Evolutionary conservation across 345 rosid species (phyloP), one percentile per base, ranked within the genome.

Genomic region (Hypericum androsaemum): DNA sequence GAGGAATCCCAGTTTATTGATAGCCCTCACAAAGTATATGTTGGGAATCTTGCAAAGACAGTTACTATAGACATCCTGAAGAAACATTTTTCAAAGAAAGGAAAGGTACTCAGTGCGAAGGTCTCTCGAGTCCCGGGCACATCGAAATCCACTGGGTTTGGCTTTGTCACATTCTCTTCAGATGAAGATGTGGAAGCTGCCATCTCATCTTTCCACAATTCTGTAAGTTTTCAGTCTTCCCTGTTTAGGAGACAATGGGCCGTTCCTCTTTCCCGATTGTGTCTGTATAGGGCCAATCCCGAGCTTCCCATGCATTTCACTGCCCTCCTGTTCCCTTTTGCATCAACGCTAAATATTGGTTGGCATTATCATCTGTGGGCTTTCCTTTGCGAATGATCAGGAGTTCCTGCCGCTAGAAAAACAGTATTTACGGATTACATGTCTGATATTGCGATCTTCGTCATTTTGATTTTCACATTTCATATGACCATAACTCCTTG

Each of bases 41-140:
- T 82, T 36, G 96, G 96, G 64, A 90, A 90, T 64, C 86, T 90
- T 63, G 78, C 96, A 12, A 90, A 80, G 76, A 73, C 79, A n/a
- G 89, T 90, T 8, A 82, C 88, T 22, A 65, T 64, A 7, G 84
- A 82, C 40, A 74, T 64, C 40, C 80, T 92, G 46, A 74, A 75
- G 72, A 74, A 50, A 7, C 65, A 60, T 15, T 90, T 92, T 47
- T 84, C 94, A 3, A 79, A 82, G 71, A 87, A 81, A 70, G 86
- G 79, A 6, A 77, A 82, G 50, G 89, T 87, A 62, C 57, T 90
- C 1, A 74, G 96, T 46, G 94, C 96, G 5, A 84, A 84, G 70
- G 89, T 84, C 59, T 82, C 86, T 7, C 77, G 86, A 53, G 83
- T 74, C 46, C 88, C 95, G 0, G 96, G 96, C 22, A 81, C 92